Conservation (phyloP, 1,139 yeast species). For the Wickerhamomyces sp. region DNA sequence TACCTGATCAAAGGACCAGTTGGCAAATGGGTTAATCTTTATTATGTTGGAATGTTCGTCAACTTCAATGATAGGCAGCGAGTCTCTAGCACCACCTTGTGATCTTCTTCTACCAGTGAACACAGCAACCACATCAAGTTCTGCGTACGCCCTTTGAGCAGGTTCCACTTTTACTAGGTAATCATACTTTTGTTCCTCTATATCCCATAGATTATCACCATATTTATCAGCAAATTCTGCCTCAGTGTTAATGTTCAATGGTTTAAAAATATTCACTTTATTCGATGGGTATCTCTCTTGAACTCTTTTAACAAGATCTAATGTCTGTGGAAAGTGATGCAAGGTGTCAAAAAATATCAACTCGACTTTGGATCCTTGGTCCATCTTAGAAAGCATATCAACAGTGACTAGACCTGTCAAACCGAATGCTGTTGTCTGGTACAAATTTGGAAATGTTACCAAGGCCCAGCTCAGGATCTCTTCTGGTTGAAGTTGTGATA, state of each 20-base stretch:
- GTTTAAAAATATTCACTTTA: conserved; percentile 47
- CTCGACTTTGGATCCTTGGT: conserved; percentile 48
- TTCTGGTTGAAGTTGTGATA: conserved; percentile 55
- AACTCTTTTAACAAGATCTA: conserved; percentile 63
- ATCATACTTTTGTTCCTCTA: conserved; percentile 77
- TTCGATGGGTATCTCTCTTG: conserved; percentile 48
- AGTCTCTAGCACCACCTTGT: conserved; percentile 82
- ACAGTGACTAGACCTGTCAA: conserved; percentile 85
- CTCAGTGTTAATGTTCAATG: conserved; percentile 52
- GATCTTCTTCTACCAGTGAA: conserved; percentile 89
- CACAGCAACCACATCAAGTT: conserved; percentile 71
- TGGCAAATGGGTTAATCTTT: conserved; percentile 85
- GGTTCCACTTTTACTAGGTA: conserved; percentile 92
- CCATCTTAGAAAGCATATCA: conserved; percentile 70
- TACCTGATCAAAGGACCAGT: conserved; percentile 78
- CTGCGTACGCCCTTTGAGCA: conserved; percentile 75
- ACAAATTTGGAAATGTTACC: conserved; percentile 73
- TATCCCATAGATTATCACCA: conserved; percentile 83
- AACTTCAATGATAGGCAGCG: conserved; percentile 72
- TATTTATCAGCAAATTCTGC: conserved; percentile 60
- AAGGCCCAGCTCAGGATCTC: conserved; percentile 82
- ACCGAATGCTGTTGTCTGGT: conserved; percentile 94
- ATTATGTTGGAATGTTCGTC: conserved; percentile 65
- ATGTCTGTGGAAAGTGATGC: conserved; percentile 90
- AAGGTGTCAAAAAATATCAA: conserved; percentile 85